Evolutionary conservation across 805 yeast species (phyloP), one percentile per base, ranked within the genome.

Genomic region (Spathaspora sp.): DNA sequence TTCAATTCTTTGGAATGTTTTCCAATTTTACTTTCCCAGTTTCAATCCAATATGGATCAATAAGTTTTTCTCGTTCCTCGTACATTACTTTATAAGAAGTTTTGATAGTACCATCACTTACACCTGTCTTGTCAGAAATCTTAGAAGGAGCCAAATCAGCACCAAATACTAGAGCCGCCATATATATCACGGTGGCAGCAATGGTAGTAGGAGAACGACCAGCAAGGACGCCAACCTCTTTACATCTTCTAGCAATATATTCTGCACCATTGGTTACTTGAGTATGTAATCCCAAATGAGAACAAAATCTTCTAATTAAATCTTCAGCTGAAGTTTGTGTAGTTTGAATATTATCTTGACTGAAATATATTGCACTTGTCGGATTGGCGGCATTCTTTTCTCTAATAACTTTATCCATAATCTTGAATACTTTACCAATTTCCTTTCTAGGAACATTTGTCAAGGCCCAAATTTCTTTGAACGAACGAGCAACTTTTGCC

Each of bases 191-290:
- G 1, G 97, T 96, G 7, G 98, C 98, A 0, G 98, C 97, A 63
- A 94, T 90, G 38, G 99, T 93, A 50, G 92, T 92, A 28, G 99
- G 99, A 2, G 97, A 89, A 59, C 97, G 81, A 61, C 99, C 98
- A 16, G 96, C 97, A 62, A 94, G 77, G 39, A 93, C 96, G 51
- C 97, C 97, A 55, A 87, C 86, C 55, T 89, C 96, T 64, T 89
- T 88, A 62, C 96, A 90, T 57, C 86, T 80, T 64, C 90, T 83
- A 2, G 97, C 97, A 59, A 94, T 90, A 61, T 86, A 81, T 68
- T 93, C 97, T 2, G 98, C 96, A 9, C 96, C 93, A 55, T 90
- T 89, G 18, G 97, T 86, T 44, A 92, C 86, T 68, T 84, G 90
- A 55, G 90, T 84, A 18, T 84, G 76, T 52, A 94, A 77, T 53